Base-by-base conservation (phyloP, 2,329 filamentous ascomycete genomes). In the Alternaria longipes region DNA sequence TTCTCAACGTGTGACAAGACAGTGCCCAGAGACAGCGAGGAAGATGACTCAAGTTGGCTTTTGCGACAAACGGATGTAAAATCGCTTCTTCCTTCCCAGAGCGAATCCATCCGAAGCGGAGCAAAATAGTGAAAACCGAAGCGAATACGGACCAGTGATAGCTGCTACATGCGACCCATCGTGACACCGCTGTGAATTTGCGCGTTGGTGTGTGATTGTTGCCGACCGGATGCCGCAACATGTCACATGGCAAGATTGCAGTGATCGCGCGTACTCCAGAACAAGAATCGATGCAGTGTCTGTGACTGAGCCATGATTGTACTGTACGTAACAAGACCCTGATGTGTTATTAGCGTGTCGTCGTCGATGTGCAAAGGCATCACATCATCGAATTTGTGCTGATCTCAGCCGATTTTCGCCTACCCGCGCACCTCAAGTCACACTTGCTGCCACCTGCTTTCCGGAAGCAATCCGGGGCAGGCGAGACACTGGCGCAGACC, bases 401-500 rank as follows among this genome's bases (percentile, higher is more conserved):
- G 57, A 60, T 60, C 52, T 41, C 20, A 45, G 52, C 45, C 45
- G 45, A 46, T 34, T 58, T 34, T 46, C 41, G 32, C 36, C 51
- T 26, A 44, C 12, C 20, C 36, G 36, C 42, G 36, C 42, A 51
- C 22, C 30, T 38, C 18, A 45, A 60, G 53, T 60, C 57, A 60
- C 38, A 44, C 32, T 46, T 22, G 30, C 32, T 54, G 50, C 45
- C 45, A 46, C 45, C 34, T 51, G 57, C 38, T 50, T 50, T 32
- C 51, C 52, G 53, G 57, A 36, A 60, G 40, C 53, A 60, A 56
- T 56, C 52, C 57, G 57, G 57, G 57, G 57, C 57, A 56, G 49
- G 57, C 53, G 57, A 60, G 52, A 44, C 52, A 36, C 38, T 56
- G 28, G 56, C 41, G 42, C n/a, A 45, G 41, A 40, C 32, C 9